phyloP scores from a whole-genome alignment of 352 stramenopile species.

The Globisporangium apiculatum region DNA sequence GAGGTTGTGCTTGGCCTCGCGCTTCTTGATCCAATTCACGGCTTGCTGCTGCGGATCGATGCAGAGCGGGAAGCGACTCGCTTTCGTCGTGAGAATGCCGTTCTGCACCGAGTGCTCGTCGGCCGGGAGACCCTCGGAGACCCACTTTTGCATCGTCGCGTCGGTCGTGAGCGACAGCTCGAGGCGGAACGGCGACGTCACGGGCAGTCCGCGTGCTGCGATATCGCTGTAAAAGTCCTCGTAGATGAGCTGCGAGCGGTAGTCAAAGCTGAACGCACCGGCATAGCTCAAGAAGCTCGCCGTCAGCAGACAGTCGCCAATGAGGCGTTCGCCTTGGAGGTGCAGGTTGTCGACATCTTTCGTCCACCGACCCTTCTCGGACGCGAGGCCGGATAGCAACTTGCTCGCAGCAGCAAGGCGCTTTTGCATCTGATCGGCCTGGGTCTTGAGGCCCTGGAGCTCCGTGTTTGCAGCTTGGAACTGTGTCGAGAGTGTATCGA shows the following conservation, averaged over 20 bases:
- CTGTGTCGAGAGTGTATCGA: constrained; percentile 88
- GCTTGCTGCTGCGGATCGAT: constrained; percentile 95
- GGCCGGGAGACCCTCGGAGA: constrained; percentile 89
- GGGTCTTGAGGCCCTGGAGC: constrained; percentile 86
- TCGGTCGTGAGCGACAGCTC: constrained; percentile 91
- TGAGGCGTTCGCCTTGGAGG: constrained; percentile 76
- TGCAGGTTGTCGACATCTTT: constrained; percentile 88
- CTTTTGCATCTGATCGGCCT: constrained; percentile 95
- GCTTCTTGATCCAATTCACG: constrained; percentile 96
- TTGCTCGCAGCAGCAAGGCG: constrained; percentile 89
- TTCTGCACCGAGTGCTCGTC: constrained; percentile 95
- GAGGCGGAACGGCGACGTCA: constrained; percentile 86
- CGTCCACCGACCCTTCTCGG: constrained; percentile 90
- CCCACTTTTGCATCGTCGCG: constrained; percentile 92
- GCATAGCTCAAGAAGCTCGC: constrained; percentile 89
- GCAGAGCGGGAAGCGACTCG: constrained; percentile 91
- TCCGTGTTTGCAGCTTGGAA: constrained; percentile 91
- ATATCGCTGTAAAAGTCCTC: constrained; percentile 87
- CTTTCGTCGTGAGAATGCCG: constrained; percentile 92
- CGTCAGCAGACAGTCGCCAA: constrained; percentile 87
- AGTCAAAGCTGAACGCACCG: constrained; percentile 90
- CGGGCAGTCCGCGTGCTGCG: constrained; percentile 52
- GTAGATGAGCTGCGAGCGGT: constrained; percentile 86
- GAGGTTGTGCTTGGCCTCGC: constrained; percentile 90
- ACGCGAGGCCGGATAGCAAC: constrained; percentile 87